Conservation (phyloP, 371 early-diverging fungal species). For the Furculomyces boomerangus region DNA sequence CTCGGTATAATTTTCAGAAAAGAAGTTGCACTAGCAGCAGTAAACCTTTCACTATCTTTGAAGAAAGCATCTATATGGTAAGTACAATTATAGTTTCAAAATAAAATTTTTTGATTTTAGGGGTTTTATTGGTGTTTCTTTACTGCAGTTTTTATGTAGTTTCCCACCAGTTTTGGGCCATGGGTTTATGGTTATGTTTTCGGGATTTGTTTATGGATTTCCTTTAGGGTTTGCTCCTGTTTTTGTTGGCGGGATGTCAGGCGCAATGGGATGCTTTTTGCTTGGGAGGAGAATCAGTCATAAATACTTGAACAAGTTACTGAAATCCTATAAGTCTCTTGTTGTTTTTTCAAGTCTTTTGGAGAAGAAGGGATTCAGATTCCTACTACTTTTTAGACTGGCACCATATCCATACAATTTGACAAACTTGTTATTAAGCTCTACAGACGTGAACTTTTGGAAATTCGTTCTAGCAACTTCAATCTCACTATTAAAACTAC, state of each 20-base stretch:
- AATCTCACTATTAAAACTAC: constrained; percentile 38
- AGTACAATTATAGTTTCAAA: not conserved
- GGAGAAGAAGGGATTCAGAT: constrained; percentile 38
- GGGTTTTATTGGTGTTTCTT: not conserved
- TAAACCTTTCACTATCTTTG: not conserved
- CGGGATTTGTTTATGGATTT: constrained; percentile 20
- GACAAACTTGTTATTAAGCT: constrained; percentile 45
- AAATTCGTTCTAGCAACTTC: constrained; percentile 40
- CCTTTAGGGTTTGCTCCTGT: constrained; percentile 20
- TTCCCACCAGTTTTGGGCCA: constrained; percentile 9
- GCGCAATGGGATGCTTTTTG: constrained; percentile 38
- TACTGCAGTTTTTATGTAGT: not conserved
- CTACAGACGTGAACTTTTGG: constrained; percentile 35
- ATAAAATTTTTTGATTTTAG: not conserved
- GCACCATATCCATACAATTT: constrained; percentile 63
- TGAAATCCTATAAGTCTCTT: constrained; percentile 33
- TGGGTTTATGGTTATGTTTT: constrained; percentile 1
- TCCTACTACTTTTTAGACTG: constrained; percentile 42
- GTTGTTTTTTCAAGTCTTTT: constrained; percentile 38
- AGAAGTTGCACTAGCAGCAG: not conserved
- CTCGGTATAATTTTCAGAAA: not conserved
- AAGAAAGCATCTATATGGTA: not conserved
- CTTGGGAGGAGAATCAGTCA: constrained; percentile 33
- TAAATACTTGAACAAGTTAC: constrained; percentile 24
- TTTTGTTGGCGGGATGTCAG: constrained; percentile 22